Conservation (phyloP, 305 asterid species). For the Plantago lanceolata region DNA sequence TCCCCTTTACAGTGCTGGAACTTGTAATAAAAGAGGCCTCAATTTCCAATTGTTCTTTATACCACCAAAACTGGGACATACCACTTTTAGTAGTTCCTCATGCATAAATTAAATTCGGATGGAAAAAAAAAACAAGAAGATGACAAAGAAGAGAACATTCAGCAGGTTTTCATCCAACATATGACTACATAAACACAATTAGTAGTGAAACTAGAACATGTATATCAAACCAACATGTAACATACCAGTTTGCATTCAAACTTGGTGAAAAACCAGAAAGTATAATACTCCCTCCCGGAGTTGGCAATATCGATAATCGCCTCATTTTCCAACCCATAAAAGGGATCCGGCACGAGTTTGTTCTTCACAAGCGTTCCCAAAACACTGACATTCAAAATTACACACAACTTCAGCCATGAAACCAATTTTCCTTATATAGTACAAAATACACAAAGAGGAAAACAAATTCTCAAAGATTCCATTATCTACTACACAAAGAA, state of each 20-base stretch:
- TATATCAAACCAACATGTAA: conserved; percentile 10
- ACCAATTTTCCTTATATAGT: neutral
- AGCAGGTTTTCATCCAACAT: neutral
- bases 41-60: too few species aligned
- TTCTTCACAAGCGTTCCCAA: conserved; percentile 89
- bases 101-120: too few species aligned
- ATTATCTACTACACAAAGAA: too few species aligned
- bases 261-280: conserved; percentile 87
- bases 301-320: conserved; percentile 75
- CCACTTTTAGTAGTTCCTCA: too few species aligned
- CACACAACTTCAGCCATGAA: conserved; percentile 22
- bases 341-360: conserved; percentile 83
- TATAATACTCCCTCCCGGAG: conserved; percentile 89
- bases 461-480: neutral
- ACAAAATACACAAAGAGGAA: neutral
- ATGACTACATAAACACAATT: too few species aligned
- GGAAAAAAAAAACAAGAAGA: neutral
- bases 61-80: too few species aligned
- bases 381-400: conserved; percentile 54
- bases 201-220: neutral
- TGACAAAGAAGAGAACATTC: neutral
- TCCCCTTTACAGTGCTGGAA: neutral
- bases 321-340: conserved; percentile 85
- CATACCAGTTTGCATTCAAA: conserved; percentile 81
- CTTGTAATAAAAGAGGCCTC: too few species aligned